Percentiles rank a stretch among this genome's conserved stretches.
Evolutionary conservation across 2,329 filamentous ascomycete species (phyloP).

Genomic region (Cordyceps cicadae): DNA sequence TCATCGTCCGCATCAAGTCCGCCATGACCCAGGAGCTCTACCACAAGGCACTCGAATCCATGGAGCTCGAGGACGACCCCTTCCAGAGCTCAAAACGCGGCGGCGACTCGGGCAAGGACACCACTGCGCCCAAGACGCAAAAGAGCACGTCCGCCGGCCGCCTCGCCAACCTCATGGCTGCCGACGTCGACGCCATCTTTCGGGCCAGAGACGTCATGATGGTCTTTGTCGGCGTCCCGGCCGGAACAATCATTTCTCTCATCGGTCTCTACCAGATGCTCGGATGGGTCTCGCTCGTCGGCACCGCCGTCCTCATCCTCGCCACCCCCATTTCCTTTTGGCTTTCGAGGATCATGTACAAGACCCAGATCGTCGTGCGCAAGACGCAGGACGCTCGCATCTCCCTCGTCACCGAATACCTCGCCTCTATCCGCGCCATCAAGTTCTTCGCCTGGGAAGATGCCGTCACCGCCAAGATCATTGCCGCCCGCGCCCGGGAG

Average conservation of each 20-base stretch:
- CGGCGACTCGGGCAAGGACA: slow-evolving; percentile 20
- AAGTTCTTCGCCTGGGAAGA: slow-evolving; percentile 56
- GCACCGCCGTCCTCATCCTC: slow-evolving; percentile 38
- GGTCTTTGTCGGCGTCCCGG: slow-evolving; percentile 35
- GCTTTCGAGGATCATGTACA: slow-evolving; percentile 41
- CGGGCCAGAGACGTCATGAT: slow-evolving; percentile 43
- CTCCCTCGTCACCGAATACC: slow-evolving; percentile 49
- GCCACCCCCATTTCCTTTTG: slow-evolving; percentile 42
- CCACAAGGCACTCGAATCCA: slow-evolving; percentile 44
- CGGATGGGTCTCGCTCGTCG: slow-evolving; percentile 47
- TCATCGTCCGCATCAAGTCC: slow-evolving; percentile 47
- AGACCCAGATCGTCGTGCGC: slow-evolving; percentile 43
- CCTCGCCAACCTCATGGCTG: slow-evolving; percentile 49
- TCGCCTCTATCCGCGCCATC: slow-evolving; percentile 48
- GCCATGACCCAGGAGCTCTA: slow-evolving; percentile 52
- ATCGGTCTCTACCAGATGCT: slow-evolving; percentile 47
- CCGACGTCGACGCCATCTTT: slow-evolving; percentile 48
- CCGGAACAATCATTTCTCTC: slow-evolving; percentile 39
- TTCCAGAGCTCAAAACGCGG: slow-evolving; percentile 24
- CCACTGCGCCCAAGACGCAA: slow-evolving; percentile 21
- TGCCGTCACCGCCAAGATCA: slow-evolving; percentile 42
- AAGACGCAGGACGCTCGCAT: slow-evolving; percentile 49
- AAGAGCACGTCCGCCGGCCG: slow-evolving; percentile 40
- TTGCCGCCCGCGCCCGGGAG: slow-evolving; percentile 40
- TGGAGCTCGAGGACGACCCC: slow-evolving; percentile 49